Percentiles rank a stretch among this genome's conserved stretches.
Evolutionary conservation across 371 early-diverging fungal species (phyloP).

Genomic region (Amoeboaphelidium protococcarum): DNA sequence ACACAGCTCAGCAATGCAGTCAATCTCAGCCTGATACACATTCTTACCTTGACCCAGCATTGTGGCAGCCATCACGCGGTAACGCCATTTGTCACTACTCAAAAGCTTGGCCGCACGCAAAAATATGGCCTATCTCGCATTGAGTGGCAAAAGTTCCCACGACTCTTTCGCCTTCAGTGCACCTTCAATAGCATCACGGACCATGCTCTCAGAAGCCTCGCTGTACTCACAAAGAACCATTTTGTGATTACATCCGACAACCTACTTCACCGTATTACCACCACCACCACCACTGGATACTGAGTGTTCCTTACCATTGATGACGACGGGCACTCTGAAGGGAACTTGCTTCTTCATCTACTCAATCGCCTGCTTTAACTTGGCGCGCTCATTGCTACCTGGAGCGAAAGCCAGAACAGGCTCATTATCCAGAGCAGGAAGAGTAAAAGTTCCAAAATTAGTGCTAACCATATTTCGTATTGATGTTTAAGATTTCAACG

Average conservation of each 20-base stretch:
- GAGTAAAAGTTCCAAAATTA: too few relatives aligned
- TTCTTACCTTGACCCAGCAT: constrained; percentile 95
- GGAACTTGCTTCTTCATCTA: constrained; percentile 10
- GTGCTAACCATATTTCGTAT: too few relatives aligned
- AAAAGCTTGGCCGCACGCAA: constrained; percentile 89
- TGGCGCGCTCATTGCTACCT: neutral
- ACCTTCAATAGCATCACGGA: constrained; percentile 49
- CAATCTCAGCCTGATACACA: constrained; percentile 96
- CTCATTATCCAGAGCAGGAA: too few relatives aligned
- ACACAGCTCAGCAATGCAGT: constrained; percentile 68
- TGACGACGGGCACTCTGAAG: too few relatives aligned
- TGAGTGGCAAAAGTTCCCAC: constrained; percentile 84
- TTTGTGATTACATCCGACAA: constrained; percentile 58
- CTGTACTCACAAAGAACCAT: constrained; percentile 52
- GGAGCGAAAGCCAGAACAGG: constrained; percentile 4
- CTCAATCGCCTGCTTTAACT: neutral
- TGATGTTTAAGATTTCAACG: too few relatives aligned
- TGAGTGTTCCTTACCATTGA: constrained; percentile 2
- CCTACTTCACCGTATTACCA: constrained; percentile 17
- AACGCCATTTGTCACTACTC: constrained; percentile 62
- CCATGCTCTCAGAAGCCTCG: constrained; percentile 23
- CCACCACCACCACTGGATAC: constrained; percentile 10
- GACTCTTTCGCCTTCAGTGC: constrained; percentile 53
- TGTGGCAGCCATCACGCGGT: constrained; percentile 74
- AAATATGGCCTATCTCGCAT: constrained; percentile 83